Conservation (phyloP, 2,329 filamentous ascomycete species). For the Claviceps sp. region DNA sequence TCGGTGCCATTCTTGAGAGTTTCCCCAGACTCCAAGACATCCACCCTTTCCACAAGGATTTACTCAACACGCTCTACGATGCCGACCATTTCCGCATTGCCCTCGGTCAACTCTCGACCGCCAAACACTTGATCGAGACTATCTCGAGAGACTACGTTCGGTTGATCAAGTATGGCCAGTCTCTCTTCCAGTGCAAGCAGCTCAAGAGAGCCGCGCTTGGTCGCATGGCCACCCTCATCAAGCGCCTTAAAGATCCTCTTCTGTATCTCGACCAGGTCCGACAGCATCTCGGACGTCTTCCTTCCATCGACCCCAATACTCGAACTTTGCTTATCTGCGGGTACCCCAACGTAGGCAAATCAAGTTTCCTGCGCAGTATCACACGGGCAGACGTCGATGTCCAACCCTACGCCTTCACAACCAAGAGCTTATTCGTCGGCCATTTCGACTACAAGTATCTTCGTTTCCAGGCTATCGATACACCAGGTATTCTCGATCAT, state of each 20-base stretch:
- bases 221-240: slow-evolving; percentile 96
- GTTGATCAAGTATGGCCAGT: slow-evolving; percentile 84
- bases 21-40: slow-evolving; percentile 90
- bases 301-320: slow-evolving; percentile 96
- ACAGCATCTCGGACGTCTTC: slow-evolving; percentile 93
- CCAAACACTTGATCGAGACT: slow-evolving; percentile 92
- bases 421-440: slow-evolving; percentile 91
- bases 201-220: slow-evolving; percentile 91
- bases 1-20: slow-evolving; percentile 77
- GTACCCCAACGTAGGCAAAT: slow-evolving; percentile 96
- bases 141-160: slow-evolving; percentile 94
- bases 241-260: slow-evolving; percentile 85
- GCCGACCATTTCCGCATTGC: slow-evolving; percentile 96
- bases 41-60: slow-evolving; percentile 76
- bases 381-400: slow-evolving; percentile 93
- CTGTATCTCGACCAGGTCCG: slow-evolving; percentile 84
- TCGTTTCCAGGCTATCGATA: slow-evolving; percentile 70
- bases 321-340: slow-evolving; percentile 91
- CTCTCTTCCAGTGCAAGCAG: slow-evolving; percentile 97
- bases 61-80: slow-evolving; percentile 95
- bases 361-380: slow-evolving; percentile 83
- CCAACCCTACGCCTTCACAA: slow-evolving; percentile 97
- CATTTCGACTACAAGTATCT: slow-evolving; percentile 85
- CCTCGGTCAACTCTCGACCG: slow-evolving; percentile 87
- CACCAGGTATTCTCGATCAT: slow-evolving; percentile 95